Evolutionary conservation across 140 eudicot species (phyloP).

Genomic region (Anethum foeniculum): DNA sequence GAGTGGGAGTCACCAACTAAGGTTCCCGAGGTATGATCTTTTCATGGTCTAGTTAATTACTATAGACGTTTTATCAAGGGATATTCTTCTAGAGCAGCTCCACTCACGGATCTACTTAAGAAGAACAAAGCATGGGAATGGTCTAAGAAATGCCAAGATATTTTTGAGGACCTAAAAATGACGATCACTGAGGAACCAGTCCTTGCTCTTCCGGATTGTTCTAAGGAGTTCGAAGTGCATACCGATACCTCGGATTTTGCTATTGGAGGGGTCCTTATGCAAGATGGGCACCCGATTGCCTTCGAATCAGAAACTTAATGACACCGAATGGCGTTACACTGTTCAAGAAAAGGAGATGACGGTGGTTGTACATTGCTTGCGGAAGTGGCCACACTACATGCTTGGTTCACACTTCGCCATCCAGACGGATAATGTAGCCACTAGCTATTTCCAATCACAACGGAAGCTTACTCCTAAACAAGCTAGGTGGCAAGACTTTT

Average conservation of each 20-base stretch:
- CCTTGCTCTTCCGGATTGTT: background rate
- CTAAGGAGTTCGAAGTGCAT: slow-evolving; percentile 4
- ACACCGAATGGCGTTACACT: background rate
- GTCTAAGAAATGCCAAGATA: background rate
- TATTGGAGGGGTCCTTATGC: slow-evolving; percentile 5
- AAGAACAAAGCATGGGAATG: too few relatives aligned
- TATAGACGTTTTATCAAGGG: background rate
- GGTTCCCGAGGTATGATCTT: background rate
- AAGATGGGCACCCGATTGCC: background rate
- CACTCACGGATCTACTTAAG: slow-evolving; percentile 4
- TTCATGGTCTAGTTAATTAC: slow-evolving; percentile 9
- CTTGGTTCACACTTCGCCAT: too few relatives aligned
- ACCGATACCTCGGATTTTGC: slow-evolving; percentile 13
- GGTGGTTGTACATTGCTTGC: background rate
- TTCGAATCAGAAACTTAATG: background rate
- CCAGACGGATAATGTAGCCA: too few relatives aligned
- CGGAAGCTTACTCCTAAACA: too few relatives aligned
- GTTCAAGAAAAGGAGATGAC: slow-evolving; percentile 9
- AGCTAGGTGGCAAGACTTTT: too few relatives aligned
- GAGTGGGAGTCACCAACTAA: slow-evolving; percentile 11
- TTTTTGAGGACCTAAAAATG: background rate
- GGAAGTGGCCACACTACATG: background rate
- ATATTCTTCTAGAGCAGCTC: background rate
- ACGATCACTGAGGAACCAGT: background rate
- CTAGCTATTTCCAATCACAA: too few relatives aligned